These are phyloP conservation scores for Hyphopichia homilentoma DNA, from an alignment of 805 yeast species.

Conservation along the genomic window DNA sequence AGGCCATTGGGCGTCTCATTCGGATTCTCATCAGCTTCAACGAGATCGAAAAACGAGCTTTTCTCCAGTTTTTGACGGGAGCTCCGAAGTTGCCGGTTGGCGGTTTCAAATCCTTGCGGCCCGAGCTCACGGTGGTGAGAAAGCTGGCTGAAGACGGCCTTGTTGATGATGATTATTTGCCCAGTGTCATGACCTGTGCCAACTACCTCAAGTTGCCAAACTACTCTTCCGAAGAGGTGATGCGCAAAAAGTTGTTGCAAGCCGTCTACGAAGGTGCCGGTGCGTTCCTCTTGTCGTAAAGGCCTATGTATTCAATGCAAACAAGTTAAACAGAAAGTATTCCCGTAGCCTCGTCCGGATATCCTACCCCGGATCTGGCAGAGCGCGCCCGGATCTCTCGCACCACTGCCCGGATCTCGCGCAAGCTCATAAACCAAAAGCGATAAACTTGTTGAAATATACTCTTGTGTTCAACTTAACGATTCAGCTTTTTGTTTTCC, in stretches of 20 bases:
- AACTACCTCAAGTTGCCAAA: constrained; percentile 88
- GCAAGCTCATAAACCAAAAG: too few species aligned
- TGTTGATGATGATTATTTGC: constrained; percentile 74
- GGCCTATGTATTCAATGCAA: too few species aligned
- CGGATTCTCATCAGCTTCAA: constrained; percentile 55
- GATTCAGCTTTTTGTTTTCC: too few species aligned
- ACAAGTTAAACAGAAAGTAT: too few species aligned
- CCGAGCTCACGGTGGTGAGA: constrained; percentile 82
- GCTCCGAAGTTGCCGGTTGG: constrained; percentile 92
- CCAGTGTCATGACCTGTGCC: constrained; percentile 98
- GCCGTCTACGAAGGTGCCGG: constrained; percentile 90
- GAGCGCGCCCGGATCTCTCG: background rate
- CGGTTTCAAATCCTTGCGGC: constrained; percentile 79
- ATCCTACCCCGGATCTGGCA: too few species aligned
- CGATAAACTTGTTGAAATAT: too few species aligned
- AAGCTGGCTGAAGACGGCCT: constrained; percentile 73
- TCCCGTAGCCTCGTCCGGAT: too few species aligned
- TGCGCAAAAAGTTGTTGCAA: constrained; percentile 55
- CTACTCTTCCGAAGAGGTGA: constrained; percentile 59
- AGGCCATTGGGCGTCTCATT: constrained; percentile 57
- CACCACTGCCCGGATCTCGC: too few species aligned
- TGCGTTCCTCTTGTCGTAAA: constrained; percentile 71
- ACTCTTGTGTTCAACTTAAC: too few species aligned
- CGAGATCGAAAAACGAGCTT: constrained; percentile 57
- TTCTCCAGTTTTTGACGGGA: constrained; percentile 87